Evolutionary conservation across 108 stramenopile genomes (phyloP).

Genomic region (Cylindrotheca fusiformis): DNA sequence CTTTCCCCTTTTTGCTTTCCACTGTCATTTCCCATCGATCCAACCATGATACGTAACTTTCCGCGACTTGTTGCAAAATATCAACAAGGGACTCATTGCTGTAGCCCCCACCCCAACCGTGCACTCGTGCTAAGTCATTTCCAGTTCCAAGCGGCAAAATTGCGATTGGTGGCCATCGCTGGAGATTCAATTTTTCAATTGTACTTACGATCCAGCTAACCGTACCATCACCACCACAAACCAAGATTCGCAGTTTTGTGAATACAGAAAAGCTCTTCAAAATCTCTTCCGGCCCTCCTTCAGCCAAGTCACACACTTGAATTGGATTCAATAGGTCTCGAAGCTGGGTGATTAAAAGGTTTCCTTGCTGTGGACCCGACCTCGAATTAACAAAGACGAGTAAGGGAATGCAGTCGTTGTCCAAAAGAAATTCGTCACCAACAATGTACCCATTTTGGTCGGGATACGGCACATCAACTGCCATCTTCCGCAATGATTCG

Average conservation of each 20-base stretch:
- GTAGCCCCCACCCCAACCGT: slow-evolving; percentile 88
- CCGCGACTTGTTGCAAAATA: slow-evolving; percentile 74
- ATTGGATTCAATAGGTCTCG: slow-evolving; percentile 80
- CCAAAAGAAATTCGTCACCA: slow-evolving; percentile 70
- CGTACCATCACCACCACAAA: slow-evolving; percentile 93
- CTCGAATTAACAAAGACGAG: slow-evolving; percentile 89
- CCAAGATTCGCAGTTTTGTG: slow-evolving; percentile 66
- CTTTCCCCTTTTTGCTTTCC: slow-evolving; percentile 48
- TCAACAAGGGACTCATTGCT: slow-evolving; percentile 75
- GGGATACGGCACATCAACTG: slow-evolving; percentile 65
- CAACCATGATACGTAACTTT: slow-evolving; percentile 71
- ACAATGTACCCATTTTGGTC: slow-evolving; percentile 81
- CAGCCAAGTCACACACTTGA: slow-evolving; percentile 88
- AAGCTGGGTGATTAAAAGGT: slow-evolving; percentile 77
- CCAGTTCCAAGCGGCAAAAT: slow-evolving; percentile 91
- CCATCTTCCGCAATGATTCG: slow-evolving; percentile 52
- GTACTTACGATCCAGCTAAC: slow-evolving; percentile 87
- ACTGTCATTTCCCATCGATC: slow-evolving; percentile 83
- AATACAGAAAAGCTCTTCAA: slow-evolving; percentile 71
- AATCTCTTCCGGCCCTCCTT: slow-evolving; percentile 77
- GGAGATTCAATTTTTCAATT: slow-evolving; percentile 75
- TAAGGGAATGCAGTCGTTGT: slow-evolving; percentile 60
- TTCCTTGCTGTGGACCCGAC: slow-evolving; percentile 83
- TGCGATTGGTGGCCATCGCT: slow-evolving; percentile 85
- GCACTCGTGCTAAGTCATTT: slow-evolving; percentile 82